Evolutionary conservation across 495 filamentous ascomycete species (phyloP).

Genomic region (Tirmania nivea): DNA sequence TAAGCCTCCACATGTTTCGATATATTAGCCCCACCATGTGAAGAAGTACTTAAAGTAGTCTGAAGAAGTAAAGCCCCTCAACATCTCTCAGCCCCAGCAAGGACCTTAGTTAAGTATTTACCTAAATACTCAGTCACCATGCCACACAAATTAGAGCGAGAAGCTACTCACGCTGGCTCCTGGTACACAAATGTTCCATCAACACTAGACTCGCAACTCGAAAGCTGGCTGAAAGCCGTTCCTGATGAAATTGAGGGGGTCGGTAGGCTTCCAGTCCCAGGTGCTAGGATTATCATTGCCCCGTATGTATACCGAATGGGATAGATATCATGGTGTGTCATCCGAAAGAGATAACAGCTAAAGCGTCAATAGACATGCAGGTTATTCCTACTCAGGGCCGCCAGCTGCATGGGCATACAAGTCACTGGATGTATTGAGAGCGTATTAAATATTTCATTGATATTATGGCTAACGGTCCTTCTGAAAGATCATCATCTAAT

Average conservation of each 20-base stretch:
- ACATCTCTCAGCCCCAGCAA: not conserved
- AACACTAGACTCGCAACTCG: constrained; percentile 47
- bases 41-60: not conserved
- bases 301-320: constrained; percentile 41
- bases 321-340: not conserved
- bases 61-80: not conserved
- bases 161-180: constrained; percentile 47
- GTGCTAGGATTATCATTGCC: constrained; percentile 79
- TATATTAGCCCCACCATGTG: not conserved
- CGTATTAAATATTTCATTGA: constrained; percentile 26
- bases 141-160: constrained; percentile 34
- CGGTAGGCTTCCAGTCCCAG: constrained; percentile 41
- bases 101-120: not conserved
- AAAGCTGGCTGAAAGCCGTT: constrained; percentile 56
- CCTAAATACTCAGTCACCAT: not conserved
- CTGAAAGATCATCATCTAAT: not conserved
- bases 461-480: not conserved
- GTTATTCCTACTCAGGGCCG: constrained; percentile 84
- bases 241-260: constrained; percentile 36
- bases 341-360: constrained; percentile 3
- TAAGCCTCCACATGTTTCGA: not conserved
- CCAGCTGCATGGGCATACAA: constrained; percentile 93
- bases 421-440: constrained; percentile 59
- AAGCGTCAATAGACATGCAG: constrained; percentile 49
- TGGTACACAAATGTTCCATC: constrained; percentile 56